Evolutionary conservation across 805 yeast species (phyloP).

Genomic region (Yarrowia sp.): DNA sequence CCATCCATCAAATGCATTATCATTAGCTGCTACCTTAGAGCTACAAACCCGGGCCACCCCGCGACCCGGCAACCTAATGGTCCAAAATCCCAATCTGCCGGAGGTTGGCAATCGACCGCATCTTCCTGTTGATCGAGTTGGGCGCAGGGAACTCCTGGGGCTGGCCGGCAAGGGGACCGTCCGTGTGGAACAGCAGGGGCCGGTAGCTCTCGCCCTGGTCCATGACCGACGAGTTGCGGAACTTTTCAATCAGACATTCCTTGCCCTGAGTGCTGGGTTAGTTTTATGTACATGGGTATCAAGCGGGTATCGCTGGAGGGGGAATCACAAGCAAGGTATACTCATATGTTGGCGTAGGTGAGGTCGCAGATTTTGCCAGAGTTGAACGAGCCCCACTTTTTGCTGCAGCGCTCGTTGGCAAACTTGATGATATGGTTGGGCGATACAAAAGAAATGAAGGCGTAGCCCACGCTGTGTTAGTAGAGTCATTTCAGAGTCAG

Average conservation of each 20-base stretch:
- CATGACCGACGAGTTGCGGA: constrained; percentile 51
- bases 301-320: not conserved
- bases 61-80: not conserved
- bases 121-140: constrained; percentile 37
- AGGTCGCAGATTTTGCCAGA: constrained; percentile 52
- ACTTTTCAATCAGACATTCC: constrained; percentile 45
- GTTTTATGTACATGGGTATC: not conserved
- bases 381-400: constrained; percentile 47
- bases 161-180: constrained; percentile 44
- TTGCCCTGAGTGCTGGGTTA: constrained; percentile 43
- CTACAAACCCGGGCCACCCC: not conserved
- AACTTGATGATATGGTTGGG: constrained; percentile 47
- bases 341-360: constrained; percentile 48
- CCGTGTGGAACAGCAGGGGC: constrained; percentile 48
- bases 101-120: constrained; percentile 38
- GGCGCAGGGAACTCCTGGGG: constrained; percentile 46
- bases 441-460: constrained; percentile 48
- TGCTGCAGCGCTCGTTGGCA: constrained; percentile 47
- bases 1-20: not conserved
- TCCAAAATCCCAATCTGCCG: constrained; percentile 34
- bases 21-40: not conserved
- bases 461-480: constrained; percentile 46
- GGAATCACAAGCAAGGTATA: constrained; percentile 1
- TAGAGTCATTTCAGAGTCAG: not conserved
- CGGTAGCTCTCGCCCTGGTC: constrained; percentile 43